These are phyloP conservation scores for Gamsiella multidivaricata DNA, from an alignment of 192 early-diverging fungal species.

Conservation along the genomic window DNA sequence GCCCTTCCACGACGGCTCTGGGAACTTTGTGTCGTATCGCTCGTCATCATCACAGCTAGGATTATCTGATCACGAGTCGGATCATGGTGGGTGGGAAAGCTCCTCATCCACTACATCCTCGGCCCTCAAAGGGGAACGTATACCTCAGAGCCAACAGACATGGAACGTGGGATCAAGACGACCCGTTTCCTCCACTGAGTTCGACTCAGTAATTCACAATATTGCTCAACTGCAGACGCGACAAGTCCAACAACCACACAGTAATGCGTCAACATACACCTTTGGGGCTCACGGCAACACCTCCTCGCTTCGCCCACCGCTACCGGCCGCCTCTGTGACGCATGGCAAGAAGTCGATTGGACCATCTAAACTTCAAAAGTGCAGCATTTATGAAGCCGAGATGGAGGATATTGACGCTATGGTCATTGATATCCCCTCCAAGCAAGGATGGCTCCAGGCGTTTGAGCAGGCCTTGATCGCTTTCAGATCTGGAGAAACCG, in stretches of 20 bases:
- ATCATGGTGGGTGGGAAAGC: conserved; percentile 24
- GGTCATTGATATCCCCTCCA: conserved; percentile 25
- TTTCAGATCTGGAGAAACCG: conserved; percentile 5
- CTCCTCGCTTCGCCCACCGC: no score
- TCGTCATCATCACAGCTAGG: not conserved
- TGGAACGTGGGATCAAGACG: not conserved
- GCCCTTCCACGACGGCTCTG: conserved; percentile 46
- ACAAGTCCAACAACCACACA: not conserved
- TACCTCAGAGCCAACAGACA: no score
- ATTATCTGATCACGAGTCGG: conserved; percentile 25
- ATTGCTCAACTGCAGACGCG: conserved; percentile 14
- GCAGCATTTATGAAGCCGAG: conserved; percentile 28
- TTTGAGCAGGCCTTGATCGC: conserved; percentile 21
- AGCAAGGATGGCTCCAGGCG: conserved; percentile 26
- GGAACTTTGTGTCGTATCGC: conserved; percentile 16
- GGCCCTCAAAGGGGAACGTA: no score
- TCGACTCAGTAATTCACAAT: conserved; percentile 12
- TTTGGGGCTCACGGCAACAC: no score
- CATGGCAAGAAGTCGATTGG: not conserved
- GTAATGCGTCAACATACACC: no score
- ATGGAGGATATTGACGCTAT: conserved; percentile 37
- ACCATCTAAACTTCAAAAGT: conserved; percentile 14
- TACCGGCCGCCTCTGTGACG: no score
- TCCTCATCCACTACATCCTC: conserved; percentile 11
- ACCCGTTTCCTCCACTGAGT: conserved; percentile 9